Conservation (phyloP, 2,329 filamentous ascomycete genomes). For the Botrytis tulipae region DNA sequence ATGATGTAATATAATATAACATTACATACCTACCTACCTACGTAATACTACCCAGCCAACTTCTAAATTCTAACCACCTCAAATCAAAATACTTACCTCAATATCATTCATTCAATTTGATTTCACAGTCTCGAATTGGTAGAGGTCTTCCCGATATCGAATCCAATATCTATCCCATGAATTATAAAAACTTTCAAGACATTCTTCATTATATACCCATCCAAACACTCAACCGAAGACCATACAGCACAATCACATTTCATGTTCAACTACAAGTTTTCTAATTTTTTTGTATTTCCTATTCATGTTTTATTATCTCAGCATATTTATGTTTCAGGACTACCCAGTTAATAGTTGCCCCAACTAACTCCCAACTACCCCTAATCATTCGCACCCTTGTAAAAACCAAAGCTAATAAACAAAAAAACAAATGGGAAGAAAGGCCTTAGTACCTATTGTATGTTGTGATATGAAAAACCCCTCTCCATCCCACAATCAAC, state of each 20-base stretch:
- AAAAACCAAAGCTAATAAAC: not conserved
- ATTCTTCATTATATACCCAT: not conserved
- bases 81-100: not conserved
- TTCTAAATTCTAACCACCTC: not conserved
- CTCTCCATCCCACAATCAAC: not conserved
- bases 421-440: not conserved
- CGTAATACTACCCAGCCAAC: too few relatives aligned
- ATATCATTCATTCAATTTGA: not conserved
- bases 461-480: conserved; percentile 5
- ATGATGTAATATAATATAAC: too few relatives aligned
- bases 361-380: not conserved
- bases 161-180: not conserved
- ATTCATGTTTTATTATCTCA: not conserved
- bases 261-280: not conserved
- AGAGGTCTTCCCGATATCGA: not conserved
- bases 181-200: not conserved
- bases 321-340: not conserved
- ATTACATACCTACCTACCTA: too few relatives aligned
- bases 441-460: not conserved
- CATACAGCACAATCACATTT: not conserved
- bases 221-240: not conserved
- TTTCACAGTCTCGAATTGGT: not conserved
- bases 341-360: not conserved
- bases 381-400: not conserved
- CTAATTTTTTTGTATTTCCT: not conserved